Base-by-base conservation (phyloP, 345 rosid species). In the Populus pruinosa region DNA sequence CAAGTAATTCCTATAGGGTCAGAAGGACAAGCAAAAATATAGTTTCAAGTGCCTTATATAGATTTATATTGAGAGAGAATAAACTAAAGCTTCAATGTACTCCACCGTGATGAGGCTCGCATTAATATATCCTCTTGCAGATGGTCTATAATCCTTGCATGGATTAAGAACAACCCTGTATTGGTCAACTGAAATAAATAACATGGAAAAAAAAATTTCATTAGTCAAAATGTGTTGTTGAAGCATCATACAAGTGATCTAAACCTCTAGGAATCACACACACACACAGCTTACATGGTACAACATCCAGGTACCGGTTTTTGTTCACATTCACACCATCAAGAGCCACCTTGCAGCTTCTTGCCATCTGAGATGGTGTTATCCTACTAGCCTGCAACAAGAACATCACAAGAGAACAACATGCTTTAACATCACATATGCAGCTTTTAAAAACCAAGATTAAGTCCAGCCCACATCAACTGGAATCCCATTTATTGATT, bases 51-150 rank as follows among this genome's bases (percentile, higher is more conserved):
- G 41, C 11, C 64, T 31, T 23, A 35, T 20, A 53, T 50, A 39
- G 35, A 65, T 64, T 35, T 65, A 14, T 25, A 18, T 6, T 38
- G 21, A 16, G 20, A 55, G 14, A 53, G 29, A 55, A 8, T 65
- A 67, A 73, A 55, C 11, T 43, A 5, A 53, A 69, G 35, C 20
- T 62, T 31, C 38, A 43, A 27, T 31, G 25, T 21, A 77, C 69
- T 73, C 56, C 78, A 96, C 99, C 91, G 79, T 69, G 47, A 96
- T 83, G 63, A 90, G 80, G 90, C 98, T 96, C 0, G 97, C 98
- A 79, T 96, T 96, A 72, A 93, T 89, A 75, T 93, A 96, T 47
- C 96, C 99, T 75, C 69, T 76, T 6, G 94, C 92, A 75, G 91
- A 77, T 43, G 90, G 73, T 80, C 90, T 84, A 73, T 87, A 70